A percentile compares a stretch with the other conserved stretches of the same genome.
These are phyloP conservation scores for Datisca glomerata DNA, from an alignment of 306 rosid genomes.

Conservation along the genomic window DNA sequence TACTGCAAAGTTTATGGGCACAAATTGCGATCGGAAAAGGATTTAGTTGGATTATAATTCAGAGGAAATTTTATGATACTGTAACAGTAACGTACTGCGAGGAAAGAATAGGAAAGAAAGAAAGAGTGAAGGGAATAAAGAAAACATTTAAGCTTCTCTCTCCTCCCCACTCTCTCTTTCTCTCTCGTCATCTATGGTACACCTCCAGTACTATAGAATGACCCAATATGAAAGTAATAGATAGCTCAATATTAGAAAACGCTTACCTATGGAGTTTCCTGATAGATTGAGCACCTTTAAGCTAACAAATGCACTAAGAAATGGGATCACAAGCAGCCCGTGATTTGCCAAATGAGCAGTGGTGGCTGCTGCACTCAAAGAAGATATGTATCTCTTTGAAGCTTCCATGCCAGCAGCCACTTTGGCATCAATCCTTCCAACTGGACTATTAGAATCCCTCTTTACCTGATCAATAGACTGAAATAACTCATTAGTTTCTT, in stretches of 20 bases:
- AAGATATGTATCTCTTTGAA: constrained; percentile 73
- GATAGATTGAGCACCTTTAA: constrained; percentile 77
- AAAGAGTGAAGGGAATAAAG: not conserved
- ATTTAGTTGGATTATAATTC: not conserved
- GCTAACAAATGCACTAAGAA: constrained; percentile 71
- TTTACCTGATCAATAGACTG: constrained; percentile 23
- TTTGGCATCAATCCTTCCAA: constrained; percentile 31
- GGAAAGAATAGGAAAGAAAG: too few species aligned
- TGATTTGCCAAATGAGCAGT: constrained; percentile 74
- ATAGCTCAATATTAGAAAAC: constrained; percentile 4
- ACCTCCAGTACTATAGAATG: too few species aligned
- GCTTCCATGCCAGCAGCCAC: constrained; percentile 72
- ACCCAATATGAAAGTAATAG: too few species aligned
- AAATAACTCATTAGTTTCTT: constrained; percentile 35
- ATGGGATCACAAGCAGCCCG: constrained; percentile 83
- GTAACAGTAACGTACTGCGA: too few species aligned
- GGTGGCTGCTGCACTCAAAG: constrained; percentile 53
- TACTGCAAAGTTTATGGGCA: constrained; percentile 29
- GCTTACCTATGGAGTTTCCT: constrained; percentile 74
- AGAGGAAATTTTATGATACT: too few species aligned
- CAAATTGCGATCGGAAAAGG: not conserved
- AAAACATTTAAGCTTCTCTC: too few species aligned
- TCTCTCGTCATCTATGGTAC: too few species aligned
- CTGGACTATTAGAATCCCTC: constrained; percentile 23
- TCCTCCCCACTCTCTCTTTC: too few species aligned